These are phyloP conservation scores for Pythium apleroticum DNA, from an alignment of 352 stramenopile genomes.

Conservation along the genomic window DNA sequence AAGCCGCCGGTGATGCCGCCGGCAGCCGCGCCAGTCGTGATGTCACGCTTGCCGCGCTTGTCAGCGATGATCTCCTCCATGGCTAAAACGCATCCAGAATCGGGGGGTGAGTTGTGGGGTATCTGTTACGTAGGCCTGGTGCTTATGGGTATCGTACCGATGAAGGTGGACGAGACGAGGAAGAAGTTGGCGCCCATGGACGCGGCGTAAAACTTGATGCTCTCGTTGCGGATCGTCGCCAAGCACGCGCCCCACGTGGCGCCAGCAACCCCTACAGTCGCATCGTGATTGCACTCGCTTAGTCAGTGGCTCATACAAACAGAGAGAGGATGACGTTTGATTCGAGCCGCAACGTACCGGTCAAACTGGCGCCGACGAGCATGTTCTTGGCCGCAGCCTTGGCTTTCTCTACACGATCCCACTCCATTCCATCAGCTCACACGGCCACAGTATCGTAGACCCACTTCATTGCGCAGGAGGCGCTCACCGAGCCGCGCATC, in stretches of 20 bases:
- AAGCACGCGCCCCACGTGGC: conserved; percentile 58
- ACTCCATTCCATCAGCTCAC: background rate
- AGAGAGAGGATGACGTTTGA: background rate
- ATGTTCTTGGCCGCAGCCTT: conserved; percentile 71
- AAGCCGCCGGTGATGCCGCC: conserved; percentile 72
- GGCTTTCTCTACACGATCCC: conserved; percentile 47
- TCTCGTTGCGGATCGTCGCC: conserved; percentile 72
- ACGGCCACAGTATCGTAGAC: background rate
- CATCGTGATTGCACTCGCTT: background rate
- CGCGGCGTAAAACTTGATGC: conserved; percentile 75
- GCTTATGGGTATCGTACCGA: conserved; percentile 33
- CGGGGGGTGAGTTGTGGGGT: too few relatives aligned
- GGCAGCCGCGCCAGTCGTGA: conserved; percentile 51
- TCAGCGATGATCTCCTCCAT: conserved; percentile 78
- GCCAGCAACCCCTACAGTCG: conserved; percentile 40
- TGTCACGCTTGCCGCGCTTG: conserved; percentile 63
- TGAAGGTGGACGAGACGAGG: conserved; percentile 82
- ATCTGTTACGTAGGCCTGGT: too few relatives aligned
- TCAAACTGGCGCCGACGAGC: conserved; percentile 58
- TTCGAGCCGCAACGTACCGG: conserved; percentile 25
- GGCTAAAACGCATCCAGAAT: conserved; percentile 35
- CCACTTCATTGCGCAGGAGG: background rate
- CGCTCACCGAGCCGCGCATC: conserved; percentile 19
- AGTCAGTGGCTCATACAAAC: background rate
- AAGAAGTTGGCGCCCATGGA: conserved; percentile 88